Evolutionary conservation across 257 asterid species (phyloP), one percentile per base, ranked within the genome.

Genomic region (Verbena officinalis): DNA sequence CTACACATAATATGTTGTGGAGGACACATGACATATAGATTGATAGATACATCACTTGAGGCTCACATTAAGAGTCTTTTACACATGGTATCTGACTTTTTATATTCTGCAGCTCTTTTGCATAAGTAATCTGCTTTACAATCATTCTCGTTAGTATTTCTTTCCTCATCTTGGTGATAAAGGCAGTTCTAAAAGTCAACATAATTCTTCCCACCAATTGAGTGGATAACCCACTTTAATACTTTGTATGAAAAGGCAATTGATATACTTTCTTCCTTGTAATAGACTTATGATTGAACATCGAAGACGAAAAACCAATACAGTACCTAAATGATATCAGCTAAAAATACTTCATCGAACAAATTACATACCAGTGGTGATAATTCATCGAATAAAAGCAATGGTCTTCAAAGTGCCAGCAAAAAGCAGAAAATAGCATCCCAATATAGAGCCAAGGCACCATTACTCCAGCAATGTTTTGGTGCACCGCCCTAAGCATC

Each of bases 361-460:
- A 17, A 48, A 17, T 62, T 39, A 62, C 89, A 9, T 81, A 92
- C 98, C 98, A 92, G 86, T 92, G 98, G 71, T 38, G 98, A 80
- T 92, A 92, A 78, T 87, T 92, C 95, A 92, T 92, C 9, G 98
- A 92, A 75, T 92, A 92, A 78, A 92, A 87, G 81, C 98, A 92
- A 77, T 89, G 98, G 70, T 92, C 98, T 78, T 92, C 98, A 77
- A 92, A 86, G 75, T 92, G 98, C 98, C 97, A 92, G 88, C 97
- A 92, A 76, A 92, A 89, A 62, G 97, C 79, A 54, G 98, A 92
- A 83, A 92, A 92, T 49, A 84, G 73, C 98, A 92, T 89, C 76
- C 98, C 97, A 43, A 92, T 68, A 73, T 89, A 92, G 53, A 92
- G 84, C 98, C 98, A 89, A 52, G 97, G 98, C 73, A 92, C 97